Evolutionary conservation across 768 basidiomycete species (phyloP), one percentile per base, ranked within the genome.

Genomic region (Lyophyllum shimeji): DNA sequence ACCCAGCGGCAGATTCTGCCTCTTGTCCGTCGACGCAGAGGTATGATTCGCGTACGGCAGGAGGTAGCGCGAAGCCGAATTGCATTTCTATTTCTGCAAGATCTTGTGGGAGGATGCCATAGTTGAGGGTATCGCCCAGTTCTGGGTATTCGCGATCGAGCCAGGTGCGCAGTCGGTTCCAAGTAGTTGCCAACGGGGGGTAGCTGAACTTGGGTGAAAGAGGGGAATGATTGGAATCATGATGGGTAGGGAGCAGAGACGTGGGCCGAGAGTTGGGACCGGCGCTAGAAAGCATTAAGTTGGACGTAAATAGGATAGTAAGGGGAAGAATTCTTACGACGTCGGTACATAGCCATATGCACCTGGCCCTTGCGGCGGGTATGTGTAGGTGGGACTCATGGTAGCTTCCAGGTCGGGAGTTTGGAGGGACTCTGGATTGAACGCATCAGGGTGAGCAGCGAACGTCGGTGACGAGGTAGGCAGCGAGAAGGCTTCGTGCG

Each of bases 61-160:
- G 78, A 2, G 97, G 97, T 20, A 99, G 82, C 7, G 85, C 73
- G 62, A 90, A 84, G 27, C 95, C 93, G 59, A 96, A 85, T 60
- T 93, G 84, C 68, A 87, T 77, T 72, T 97, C 93, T 65, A 95
- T 81, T 33, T 88, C 80, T 37, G 88, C 81, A 57, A 97, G 82
- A 68, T 93, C 87, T 60, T 82, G 81, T 9, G 88, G 87, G 52
- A 87, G 80, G 60, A 93, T 90, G 59, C 93, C 93, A 65, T 90
- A 92, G 71, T 96, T 96, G 61, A 98, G 88, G 8, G 95, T 97
- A 70, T 98, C 95, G 25, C 90, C 90, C 18, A 98, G 82, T 66
- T 98, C 95, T 44, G 95, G 93, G 73, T 96, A 96, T 73, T 95
- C 87, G 57, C 86, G 81, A 57, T 73, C 77, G 18, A 97, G 85